Evolutionary conservation across 2,329 filamentous ascomycete species (phyloP).

Genomic region (Ceratocystis eucalypticola): DNA sequence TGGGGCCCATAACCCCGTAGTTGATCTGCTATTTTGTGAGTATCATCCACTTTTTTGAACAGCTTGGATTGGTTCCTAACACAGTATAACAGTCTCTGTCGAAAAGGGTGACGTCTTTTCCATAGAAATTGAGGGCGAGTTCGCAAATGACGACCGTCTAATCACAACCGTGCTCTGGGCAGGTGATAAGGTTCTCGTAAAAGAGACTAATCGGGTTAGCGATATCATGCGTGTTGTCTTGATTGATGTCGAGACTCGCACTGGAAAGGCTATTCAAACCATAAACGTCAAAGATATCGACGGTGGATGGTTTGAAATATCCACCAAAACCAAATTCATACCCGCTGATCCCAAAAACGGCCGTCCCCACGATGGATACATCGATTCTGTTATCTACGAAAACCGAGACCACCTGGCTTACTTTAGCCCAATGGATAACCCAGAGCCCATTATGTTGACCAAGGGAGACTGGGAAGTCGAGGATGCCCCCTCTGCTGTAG

Average conservation of each 20-base stretch:
- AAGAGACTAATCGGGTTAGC: slow-evolving; percentile 88
- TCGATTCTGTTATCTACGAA: slow-evolving; percentile 78
- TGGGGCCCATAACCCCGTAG: slow-evolving; percentile 81
- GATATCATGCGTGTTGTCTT: slow-evolving; percentile 79
- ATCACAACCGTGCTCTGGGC: slow-evolving; percentile 93
- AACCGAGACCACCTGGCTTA: slow-evolving; percentile 87
- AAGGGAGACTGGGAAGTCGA: slow-evolving; percentile 88
- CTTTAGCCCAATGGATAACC: slow-evolving; percentile 74
- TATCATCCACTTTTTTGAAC: not conserved
- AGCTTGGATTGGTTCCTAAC: not conserved
- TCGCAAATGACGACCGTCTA: slow-evolving; percentile 66
- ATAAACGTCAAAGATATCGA: slow-evolving; percentile 74
- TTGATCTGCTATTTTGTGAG: slow-evolving; percentile 64
- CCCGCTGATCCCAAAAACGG: slow-evolving; percentile 69
- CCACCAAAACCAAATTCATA: slow-evolving; percentile 71
- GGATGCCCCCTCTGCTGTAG: slow-evolving; percentile 68
- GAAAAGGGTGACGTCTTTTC: slow-evolving; percentile 63
- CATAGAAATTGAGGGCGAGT: slow-evolving; percentile 64
- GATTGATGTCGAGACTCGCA: slow-evolving; percentile 61
- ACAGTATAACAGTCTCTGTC: slow-evolving; percentile 46
- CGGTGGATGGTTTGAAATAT: slow-evolving; percentile 94
- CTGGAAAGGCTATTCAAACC: slow-evolving; percentile 64
- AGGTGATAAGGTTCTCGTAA: slow-evolving; percentile 68
- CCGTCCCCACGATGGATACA: slow-evolving; percentile 72
- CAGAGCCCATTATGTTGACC: slow-evolving; percentile 73